phyloP scores from a whole-genome alignment of 495 filamentous ascomycete species.

The Xylaria venustula region DNA sequence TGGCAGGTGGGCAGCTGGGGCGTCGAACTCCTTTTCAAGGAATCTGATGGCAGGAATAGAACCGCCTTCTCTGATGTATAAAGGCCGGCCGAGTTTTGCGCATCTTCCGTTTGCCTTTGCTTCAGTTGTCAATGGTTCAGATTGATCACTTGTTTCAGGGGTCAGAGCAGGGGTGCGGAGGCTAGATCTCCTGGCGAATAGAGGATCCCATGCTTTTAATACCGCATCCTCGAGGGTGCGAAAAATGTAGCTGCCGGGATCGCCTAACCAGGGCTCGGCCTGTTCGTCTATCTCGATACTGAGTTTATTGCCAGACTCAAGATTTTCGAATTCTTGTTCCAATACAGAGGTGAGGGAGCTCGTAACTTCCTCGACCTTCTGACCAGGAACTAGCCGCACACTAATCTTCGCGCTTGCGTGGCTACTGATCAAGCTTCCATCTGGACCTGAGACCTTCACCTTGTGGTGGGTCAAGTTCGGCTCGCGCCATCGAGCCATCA shows the following conservation, averaged over 20 bases:
- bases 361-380: constrained; percentile 75
- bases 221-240: constrained; percentile 84
- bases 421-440: constrained; percentile 84
- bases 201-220: constrained; percentile 72
- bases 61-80: constrained; percentile 95
- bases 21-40: constrained; percentile 89
- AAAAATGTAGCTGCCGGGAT: constrained; percentile 88
- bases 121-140: neutral
- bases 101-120: neutral
- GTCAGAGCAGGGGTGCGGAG: neutral
- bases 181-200: constrained; percentile 19
- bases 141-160: neutral
- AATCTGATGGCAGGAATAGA: constrained; percentile 92
- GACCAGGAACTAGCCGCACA: constrained; percentile 88
- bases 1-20: constrained; percentile 88
- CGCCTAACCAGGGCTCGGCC: constrained; percentile 94
- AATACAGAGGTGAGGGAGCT: constrained; percentile 64
- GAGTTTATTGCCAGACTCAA: constrained; percentile 77
- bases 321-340: constrained; percentile 63
- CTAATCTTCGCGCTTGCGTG: constrained; percentile 83
- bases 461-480: constrained; percentile 91
- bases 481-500: constrained; percentile 96
- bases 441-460: constrained; percentile 83
- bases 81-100: constrained; percentile 50
- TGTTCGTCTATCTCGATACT: constrained; percentile 84